Conservation (phyloP, 768 basidiomycete genomes). For the Mycena haematopus region DNA sequence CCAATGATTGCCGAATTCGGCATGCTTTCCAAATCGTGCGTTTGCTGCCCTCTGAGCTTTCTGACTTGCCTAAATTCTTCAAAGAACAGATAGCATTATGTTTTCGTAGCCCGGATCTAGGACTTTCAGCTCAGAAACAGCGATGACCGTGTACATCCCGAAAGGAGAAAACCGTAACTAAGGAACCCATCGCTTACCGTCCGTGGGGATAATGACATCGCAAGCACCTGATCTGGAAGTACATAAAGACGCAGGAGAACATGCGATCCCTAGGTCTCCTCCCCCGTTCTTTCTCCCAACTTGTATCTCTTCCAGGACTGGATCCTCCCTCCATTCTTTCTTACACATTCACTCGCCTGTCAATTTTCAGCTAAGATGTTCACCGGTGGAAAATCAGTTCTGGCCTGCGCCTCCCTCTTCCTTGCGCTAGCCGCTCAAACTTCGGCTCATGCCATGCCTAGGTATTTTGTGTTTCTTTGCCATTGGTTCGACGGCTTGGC, state of each 20-base stretch:
- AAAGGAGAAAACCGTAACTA: conserved; percentile 24
- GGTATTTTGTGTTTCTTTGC: not conserved
- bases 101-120: not conserved
- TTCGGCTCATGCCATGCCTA: conserved; percentile 24
- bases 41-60: not conserved
- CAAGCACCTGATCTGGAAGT: conserved; percentile 10
- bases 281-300: conserved; percentile 14
- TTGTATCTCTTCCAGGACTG: conserved; percentile 25
- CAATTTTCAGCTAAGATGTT: conserved; percentile 21
- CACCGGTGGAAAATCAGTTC: conserved; percentile 28
- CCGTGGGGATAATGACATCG: conserved; percentile 22
- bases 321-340: conserved; percentile 26
- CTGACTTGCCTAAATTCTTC: not conserved
- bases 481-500: not conserved
- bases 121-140: not conserved
- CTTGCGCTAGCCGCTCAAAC: conserved; percentile 27
- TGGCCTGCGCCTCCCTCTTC: conserved; percentile 24
- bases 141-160: not conserved
- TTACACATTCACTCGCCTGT: conserved; percentile 16
- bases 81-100: too few species aligned
- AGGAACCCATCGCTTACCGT: conserved; percentile 18
- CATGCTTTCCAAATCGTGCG: not conserved
- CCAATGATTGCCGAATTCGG: not conserved
- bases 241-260: not conserved
- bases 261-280: conserved; percentile 8